Base-by-base conservation (phyloP, 2,329 filamentous ascomycete species). In the Fusarium luffae region DNA sequence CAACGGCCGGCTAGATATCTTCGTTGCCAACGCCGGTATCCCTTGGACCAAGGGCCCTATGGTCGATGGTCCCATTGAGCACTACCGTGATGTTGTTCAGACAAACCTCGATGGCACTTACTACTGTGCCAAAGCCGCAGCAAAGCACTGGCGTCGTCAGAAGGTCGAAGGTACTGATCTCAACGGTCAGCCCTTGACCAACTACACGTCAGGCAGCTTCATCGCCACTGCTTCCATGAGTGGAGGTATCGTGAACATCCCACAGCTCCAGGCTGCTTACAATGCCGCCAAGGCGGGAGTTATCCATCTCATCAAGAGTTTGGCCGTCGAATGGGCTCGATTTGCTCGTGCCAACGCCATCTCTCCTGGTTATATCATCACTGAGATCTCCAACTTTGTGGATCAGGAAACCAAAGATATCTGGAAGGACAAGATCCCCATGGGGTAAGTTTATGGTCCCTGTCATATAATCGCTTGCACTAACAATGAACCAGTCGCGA, bases 1-100 rank as follows among this genome's bases (percentile, higher is more conserved):
- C 79, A 89, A 90, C 74, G 89, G 89, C 63, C 87, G 90, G 8
- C 85, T 94, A 19, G 92, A 94, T 74, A 85, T 93, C 70, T 93
- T 94, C 73, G 87, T 94, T 50, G 92, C 92, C 69, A 94, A 94
- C 75, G 89, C 90, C 16, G 91, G 91, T 43, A 88, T 93, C 54
- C 86, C 89, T 2, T 93, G 91, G 91, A 90, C 86, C 3, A 84
- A 92, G 66, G 90, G 90, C 0, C 78, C 89, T 11, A 87, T 90
- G 77, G 82, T 92, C 27, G 88, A 92, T 62, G 90, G 88, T 19
- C 82, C 86, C 10, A 75, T 91, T n/a, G 84, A 87, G 14, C 86
- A 89, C 75, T 92, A 92, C 82, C 84, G 85, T 47, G 85, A 88
- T 55, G 90, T 94, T 19, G 82, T 93, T 58, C 81, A 83, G 54